Base-by-base conservation (phyloP, 352 stramenopile species). In the Halophytophthora batemanensis region DNA sequence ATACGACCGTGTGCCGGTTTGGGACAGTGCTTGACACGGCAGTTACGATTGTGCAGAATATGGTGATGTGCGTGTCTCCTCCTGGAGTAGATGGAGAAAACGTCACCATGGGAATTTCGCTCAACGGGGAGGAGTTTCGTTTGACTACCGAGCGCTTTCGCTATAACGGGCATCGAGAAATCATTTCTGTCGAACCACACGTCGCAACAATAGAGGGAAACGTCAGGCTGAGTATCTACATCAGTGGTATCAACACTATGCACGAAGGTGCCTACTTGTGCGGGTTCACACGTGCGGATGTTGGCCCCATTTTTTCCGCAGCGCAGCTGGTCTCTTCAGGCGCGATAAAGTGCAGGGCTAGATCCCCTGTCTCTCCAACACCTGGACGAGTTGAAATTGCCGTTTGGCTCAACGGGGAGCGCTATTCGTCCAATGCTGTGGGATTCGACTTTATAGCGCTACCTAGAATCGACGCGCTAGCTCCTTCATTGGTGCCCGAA, bases 331-430 rank as follows among this genome's bases (percentile, higher is more conserved):
- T 28, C 1, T 56, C 47, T 7, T 40, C 25, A 0, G 58, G 48
- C 25, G 51, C 56, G 11, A 18, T 71, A 0, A 21, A 45, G 15
- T 71, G 58, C n/a, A 13, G 14, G 18, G 50, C 48, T 15, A 36
- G 44, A 34, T 35, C 47, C 17, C 6, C 35, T 39, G 28, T 3
- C 0, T 39, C 64, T 14, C 15, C 49, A 13, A 2, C n/a, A 18
- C 49, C 55, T 0, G 29, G 23, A 1, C 53, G 49, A n/a, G 21
- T 69, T 6, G 14, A 50, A 7, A 38, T 81, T 10, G 69, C 64
- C 1, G 39, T 77, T 14, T 81, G 58, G 60, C 44, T 64, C 28
- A 69, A 73, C 19, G 61, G 64, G 8, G 61, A 73, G 37, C 49
- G 49, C 2, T 63, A 59, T 17, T 71, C 70, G 6, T 37, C 42